phyloP scores from a whole-genome alignment of 352 stramenopile species.

The Blastocystis sp. region DNA sequence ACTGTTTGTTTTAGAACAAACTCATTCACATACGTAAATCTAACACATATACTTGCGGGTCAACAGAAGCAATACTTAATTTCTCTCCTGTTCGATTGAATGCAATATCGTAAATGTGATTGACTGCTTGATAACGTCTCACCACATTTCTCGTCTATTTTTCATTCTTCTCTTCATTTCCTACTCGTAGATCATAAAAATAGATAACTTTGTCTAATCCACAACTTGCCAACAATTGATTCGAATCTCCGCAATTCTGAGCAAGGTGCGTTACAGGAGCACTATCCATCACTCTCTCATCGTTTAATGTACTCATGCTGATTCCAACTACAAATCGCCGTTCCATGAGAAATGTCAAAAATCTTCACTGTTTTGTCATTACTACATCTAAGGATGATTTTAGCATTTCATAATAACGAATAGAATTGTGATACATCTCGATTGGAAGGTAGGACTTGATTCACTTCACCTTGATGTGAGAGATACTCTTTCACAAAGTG shows the following conservation, averaged over 20 bases:
- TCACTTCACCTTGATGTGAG: constrained; percentile 7
- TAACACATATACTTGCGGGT: constrained; percentile 10
- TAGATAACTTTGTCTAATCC: constrained; percentile 34
- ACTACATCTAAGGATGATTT: constrained; percentile 19
- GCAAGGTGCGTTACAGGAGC: constrained; percentile 29
- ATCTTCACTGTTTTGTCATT: constrained; percentile 52
- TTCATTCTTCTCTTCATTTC: background rate
- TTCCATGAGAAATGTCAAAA: constrained; percentile 1
- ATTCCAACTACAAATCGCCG: background rate
- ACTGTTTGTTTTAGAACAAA: constrained; percentile 42
- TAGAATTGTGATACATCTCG: background rate
- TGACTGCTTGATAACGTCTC: background rate
- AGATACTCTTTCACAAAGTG: constrained; percentile 4
- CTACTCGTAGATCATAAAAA: constrained; percentile 41
- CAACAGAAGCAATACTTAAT: background rate
- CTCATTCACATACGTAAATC: constrained; percentile 36
- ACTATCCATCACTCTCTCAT: background rate
- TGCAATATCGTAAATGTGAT: constrained; percentile 49
- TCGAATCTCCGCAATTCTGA: background rate
- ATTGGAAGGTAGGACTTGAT: constrained; percentile 1
- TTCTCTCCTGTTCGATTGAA: background rate
- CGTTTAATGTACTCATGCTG: background rate
- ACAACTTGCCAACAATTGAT: background rate
- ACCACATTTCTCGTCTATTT: background rate
- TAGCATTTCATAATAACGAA: background rate